These are phyloP conservation scores for Myriosclerotinia curreyana DNA, from an alignment of 2,329 filamentous ascomycete genomes.

Conservation along the genomic window DNA sequence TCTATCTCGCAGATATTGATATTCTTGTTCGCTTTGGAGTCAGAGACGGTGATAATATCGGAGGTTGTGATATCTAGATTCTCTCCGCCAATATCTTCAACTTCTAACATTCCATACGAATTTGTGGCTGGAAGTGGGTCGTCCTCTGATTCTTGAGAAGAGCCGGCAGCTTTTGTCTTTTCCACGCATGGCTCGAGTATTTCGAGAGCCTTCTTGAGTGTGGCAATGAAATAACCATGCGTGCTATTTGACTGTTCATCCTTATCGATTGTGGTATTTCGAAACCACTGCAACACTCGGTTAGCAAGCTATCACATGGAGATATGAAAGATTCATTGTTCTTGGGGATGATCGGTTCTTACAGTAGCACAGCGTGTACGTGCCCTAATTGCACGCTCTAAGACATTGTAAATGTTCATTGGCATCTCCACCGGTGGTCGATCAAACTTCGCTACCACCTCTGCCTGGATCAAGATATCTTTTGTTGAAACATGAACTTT, in stretches of 20 bases:
- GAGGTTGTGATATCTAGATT: not conserved
- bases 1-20: not conserved
- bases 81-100: slow-evolving; percentile 1
- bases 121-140: not conserved
- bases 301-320: not conserved
- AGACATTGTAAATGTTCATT: not conserved
- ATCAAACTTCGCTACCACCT: not conserved
- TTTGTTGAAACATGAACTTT: not conserved
- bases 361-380: not conserved
- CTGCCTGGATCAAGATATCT: not conserved
- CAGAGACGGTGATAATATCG: not conserved
- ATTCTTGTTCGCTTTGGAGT: not conserved
- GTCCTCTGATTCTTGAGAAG: not conserved
- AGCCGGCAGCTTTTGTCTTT: not conserved
- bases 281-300: not conserved
- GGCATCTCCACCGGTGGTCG: not conserved
- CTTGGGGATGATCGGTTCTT: not conserved
- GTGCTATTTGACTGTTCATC: not conserved
- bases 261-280: not conserved
- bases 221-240: slow-evolving; percentile 1
- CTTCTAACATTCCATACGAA: not conserved
- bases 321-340: not conserved
- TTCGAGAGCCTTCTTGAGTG: not conserved
- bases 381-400: not conserved
- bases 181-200: not conserved